Base-by-base conservation (phyloP, 805 yeast genomes). In the Starmera caribaea region DNA sequence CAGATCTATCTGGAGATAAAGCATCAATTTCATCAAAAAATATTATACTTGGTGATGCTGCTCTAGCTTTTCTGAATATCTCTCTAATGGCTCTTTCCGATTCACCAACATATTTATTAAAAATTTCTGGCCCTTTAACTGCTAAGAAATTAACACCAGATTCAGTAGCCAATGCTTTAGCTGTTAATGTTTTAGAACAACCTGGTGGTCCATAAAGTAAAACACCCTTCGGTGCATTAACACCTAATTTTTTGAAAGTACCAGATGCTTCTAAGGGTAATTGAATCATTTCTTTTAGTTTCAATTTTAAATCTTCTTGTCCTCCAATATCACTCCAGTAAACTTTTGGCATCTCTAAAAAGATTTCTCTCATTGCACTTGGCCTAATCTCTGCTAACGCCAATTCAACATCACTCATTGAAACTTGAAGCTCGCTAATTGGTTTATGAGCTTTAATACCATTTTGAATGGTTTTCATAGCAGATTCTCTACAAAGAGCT, bases 21-120 rank as follows among this genome's bases (percentile, higher is more conserved):
- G 98, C 97, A 62, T 92, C 99, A 38, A 92, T 88, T 60, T 92
- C 99, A 66, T 90, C 98, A 55, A 90, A 89, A 56, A 90, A 90
- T 7, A 90, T 82, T 44, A 90, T 88, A 45, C 95, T 82, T 9
- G 98, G 98, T 1, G 95, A 73, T 2, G 97, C 96, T 6, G 95
- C 94, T 41, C 97, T 68, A 0, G 98, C 98, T 51, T 90, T 83
- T 27, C 94, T 73, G 61, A 90, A 90, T 4, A 90, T 81, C 57
- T 89, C 96, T 47, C 98, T 68, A n/a, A 90, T 83, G 2, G 96
- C 85, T 30, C 87, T 69, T 62, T 90, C 98, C 15, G 90, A 79
- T 57, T 90, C 98, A 46, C 98, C 98, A 31, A 92, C 97, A 53
- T 84, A 90, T 59, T 92, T 90, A 62, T 87, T 90, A 55, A 90